Percentiles rank a stretch among this genome's conserved stretches.
phyloP scores from a whole-genome alignment of 2,329 filamentous ascomycete species.

The Neonectria coccinea region DNA sequence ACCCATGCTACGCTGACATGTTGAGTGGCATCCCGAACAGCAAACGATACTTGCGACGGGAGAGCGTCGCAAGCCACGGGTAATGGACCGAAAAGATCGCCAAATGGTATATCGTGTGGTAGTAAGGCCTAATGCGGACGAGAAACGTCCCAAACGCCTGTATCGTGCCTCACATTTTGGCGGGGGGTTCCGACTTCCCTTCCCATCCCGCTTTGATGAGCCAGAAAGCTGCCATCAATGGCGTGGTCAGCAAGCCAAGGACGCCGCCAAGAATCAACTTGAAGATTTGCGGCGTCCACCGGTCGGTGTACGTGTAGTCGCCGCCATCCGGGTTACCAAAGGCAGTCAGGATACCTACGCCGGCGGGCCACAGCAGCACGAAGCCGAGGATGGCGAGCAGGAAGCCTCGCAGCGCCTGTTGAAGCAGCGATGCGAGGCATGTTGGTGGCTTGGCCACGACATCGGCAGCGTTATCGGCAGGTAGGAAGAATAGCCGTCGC shows the following conservation, averaged over 20 bases:
- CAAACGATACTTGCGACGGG: neutral
- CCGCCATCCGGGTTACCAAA: slow-evolving; percentile 51
- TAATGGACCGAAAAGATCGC: neutral
- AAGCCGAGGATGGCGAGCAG: slow-evolving; percentile 52
- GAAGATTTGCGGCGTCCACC: slow-evolving; percentile 63
- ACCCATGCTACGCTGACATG: neutral
- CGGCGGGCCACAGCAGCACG: slow-evolving; percentile 57
- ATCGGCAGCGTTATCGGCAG: neutral
- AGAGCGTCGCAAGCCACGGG: neutral
- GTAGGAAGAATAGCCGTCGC: slow-evolving; percentile 53
- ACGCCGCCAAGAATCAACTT: slow-evolving; percentile 62
- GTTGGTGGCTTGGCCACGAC: neutral
- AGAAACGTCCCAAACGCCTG: neutral
- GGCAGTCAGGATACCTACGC: slow-evolving; percentile 57
- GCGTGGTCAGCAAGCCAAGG: slow-evolving; percentile 60
- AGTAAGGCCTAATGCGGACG: neutral
- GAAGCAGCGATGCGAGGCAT: slow-evolving; percentile 38
- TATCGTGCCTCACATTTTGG: neutral
- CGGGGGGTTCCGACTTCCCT: slow-evolving; percentile 1
- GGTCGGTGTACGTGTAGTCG: slow-evolving; percentile 58
- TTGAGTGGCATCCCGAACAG: neutral
- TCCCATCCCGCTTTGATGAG: slow-evolving; percentile 62
- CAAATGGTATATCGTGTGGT: neutral
- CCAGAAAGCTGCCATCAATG: slow-evolving; percentile 63
- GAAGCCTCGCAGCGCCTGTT: slow-evolving; percentile 45